These are phyloP conservation scores for Penicillium sclerotigenum DNA, from an alignment of 2,329 filamentous ascomycete genomes.

Conservation along the genomic window DNA sequence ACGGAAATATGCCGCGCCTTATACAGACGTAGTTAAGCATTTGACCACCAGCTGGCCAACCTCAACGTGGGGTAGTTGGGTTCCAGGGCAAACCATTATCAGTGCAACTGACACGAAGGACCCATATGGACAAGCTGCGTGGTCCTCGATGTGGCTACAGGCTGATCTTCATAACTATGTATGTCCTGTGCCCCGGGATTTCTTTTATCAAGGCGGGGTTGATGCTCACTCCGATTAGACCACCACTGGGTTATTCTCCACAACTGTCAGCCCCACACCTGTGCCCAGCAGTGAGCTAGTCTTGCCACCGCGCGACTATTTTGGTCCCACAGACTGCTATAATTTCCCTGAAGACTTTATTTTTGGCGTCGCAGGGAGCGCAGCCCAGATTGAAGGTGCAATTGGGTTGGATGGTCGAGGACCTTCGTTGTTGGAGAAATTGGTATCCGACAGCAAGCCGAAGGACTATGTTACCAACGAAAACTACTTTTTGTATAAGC, in stretches of 20 bases:
- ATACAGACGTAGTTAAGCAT: constrained; percentile 24
- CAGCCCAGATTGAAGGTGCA: constrained; percentile 48
- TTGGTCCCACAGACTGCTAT: constrained; percentile 40
- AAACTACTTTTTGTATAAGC: constrained; percentile 52
- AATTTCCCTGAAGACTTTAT: constrained; percentile 41
- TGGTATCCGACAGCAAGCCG: constrained; percentile 32
- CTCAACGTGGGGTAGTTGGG: constrained; percentile 36
- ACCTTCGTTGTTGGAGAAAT: constrained; percentile 41
- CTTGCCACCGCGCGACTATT: constrained; percentile 54
- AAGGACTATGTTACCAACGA: constrained; percentile 51
- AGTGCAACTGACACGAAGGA: constrained; percentile 29
- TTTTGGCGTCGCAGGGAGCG: constrained; percentile 44
- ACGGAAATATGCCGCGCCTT: constrained; percentile 28
- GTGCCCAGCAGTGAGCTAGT: constrained; percentile 55
- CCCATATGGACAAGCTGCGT: constrained; percentile 37
- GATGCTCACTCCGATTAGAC: constrained; percentile 16
- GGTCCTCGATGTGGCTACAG: constrained; percentile 34
- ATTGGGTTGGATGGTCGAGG: constrained; percentile 40
- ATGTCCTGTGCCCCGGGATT: neutral
- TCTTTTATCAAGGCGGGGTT: neutral
- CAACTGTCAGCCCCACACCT: constrained; percentile 55
- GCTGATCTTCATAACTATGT: constrained; percentile 33
- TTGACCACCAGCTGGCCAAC: constrained; percentile 26
- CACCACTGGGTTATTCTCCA: constrained; percentile 43
- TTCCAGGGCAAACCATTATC: constrained; percentile 28